phyloP scores from a whole-genome alignment of 768 basidiomycete genomes.

The Podaxis sp. region DNA sequence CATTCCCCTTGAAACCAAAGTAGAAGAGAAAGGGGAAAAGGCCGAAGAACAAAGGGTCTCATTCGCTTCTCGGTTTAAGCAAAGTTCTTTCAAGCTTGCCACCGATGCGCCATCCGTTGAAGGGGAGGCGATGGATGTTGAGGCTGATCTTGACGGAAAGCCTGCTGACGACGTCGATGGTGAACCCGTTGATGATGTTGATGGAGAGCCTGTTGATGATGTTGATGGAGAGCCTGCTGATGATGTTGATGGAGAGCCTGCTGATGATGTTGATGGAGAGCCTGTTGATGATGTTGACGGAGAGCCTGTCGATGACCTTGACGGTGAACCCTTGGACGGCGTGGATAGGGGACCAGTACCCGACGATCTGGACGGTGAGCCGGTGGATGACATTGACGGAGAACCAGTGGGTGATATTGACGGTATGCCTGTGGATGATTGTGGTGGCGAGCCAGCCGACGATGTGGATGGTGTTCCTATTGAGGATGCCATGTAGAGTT shows the following conservation, averaged over 20 bases:
- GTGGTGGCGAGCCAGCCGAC: slow-evolving; percentile 22
- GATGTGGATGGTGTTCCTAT: slow-evolving; percentile 46
- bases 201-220: slow-evolving; percentile 24
- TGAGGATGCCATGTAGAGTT: slow-evolving; percentile 31
- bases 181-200: slow-evolving; percentile 33
- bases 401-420: slow-evolving; percentile 39
- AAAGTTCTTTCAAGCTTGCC: slow-evolving; percentile 76
- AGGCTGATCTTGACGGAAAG: slow-evolving; percentile 17
- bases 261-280: slow-evolving; percentile 29
- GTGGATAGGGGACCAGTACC: slow-evolving; percentile 28
- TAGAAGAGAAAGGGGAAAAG: slow-evolving; percentile 28
- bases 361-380: slow-evolving; percentile 37
- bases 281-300: slow-evolving; percentile 36
- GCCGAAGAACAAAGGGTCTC: slow-evolving; percentile 7
- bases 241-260: slow-evolving; percentile 29
- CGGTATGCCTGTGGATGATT: slow-evolving; percentile 39
- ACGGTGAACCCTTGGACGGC: slow-evolving; percentile 45
- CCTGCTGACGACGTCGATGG: slow-evolving; percentile 37
- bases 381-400: slow-evolving; percentile 40
- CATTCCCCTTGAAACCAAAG: slow-evolving; percentile 27
- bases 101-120: slow-evolving; percentile 28
- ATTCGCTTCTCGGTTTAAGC: slow-evolving; percentile 69
- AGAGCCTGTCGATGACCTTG: slow-evolving; percentile 44
- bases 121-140: neutral
- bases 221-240: slow-evolving; percentile 36